Percentiles rank a stretch among this genome's conserved stretches.
Conservation (phyloP, 148 eudicot genomes). For the Chenopodium album region DNA sequence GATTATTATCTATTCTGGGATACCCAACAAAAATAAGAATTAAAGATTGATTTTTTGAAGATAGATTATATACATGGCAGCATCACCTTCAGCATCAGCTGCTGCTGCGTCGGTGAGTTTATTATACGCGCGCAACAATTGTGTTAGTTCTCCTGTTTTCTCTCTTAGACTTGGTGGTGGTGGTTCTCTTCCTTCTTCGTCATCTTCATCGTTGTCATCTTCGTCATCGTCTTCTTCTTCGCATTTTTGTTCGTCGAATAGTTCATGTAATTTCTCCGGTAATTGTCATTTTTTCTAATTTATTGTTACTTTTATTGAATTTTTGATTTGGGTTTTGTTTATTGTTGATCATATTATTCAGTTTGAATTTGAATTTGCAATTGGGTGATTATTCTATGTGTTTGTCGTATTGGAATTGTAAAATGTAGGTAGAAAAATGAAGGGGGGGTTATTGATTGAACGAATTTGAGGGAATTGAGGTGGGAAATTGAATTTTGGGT, state of each 20-base stretch:
- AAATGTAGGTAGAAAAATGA: no score
- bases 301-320: no score
- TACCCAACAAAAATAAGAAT: background rate
- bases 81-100: constrained; percentile 8
- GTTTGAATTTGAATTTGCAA: no score
- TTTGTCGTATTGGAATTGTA: no score
- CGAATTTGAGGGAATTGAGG: no score
- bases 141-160: constrained; percentile 25
- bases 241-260: constrained; percentile 31
- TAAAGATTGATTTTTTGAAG: background rate
- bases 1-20: background rate
- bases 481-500: no score
- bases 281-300: background rate
- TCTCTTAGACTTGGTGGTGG: constrained; percentile 11
- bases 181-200: constrained; percentile 9
- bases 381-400: no score
- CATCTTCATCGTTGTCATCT: constrained; percentile 1
- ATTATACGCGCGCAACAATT: constrained; percentile 9
- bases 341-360: no score
- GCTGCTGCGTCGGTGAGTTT: constrained; percentile 26
- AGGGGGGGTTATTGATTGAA: no score
- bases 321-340: no score
- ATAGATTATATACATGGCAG: background rate
- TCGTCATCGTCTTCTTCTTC: constrained; percentile 32
- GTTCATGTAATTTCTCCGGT: constrained; percentile 36